Conservation (phyloP, 192 early-diverging fungal genomes). For the Mortierella hygrophila region DNA sequence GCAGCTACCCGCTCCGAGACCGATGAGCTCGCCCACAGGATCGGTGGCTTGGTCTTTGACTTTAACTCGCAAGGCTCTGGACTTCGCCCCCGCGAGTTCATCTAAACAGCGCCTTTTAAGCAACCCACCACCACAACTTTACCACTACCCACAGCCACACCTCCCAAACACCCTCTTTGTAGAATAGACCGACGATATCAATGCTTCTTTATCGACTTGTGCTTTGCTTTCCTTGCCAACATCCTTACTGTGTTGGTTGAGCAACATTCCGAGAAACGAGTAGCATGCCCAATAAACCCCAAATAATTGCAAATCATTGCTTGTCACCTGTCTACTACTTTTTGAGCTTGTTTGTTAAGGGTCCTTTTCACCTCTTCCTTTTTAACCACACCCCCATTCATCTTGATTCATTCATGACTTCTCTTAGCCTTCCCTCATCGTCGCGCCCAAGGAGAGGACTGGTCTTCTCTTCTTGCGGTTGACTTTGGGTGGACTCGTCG, state of each 20-base stretch:
- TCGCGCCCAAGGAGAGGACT: no score
- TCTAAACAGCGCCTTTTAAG: slow-evolving; percentile 35
- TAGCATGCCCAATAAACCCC: neutral
- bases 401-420: no score
- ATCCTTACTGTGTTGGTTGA: neutral
- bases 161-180: neutral
- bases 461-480: no score
- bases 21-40: slow-evolving; percentile 87
- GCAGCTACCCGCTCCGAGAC: slow-evolving; percentile 92
- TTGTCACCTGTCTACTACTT: no score
- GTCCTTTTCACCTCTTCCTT: no score
- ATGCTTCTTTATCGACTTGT: neutral
- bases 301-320: neutral
- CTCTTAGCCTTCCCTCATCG: no score
- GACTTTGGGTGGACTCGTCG: no score
- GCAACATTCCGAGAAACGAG: neutral
- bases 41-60: slow-evolving; percentile 95
- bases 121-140: neutral
- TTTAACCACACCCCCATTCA: no score
- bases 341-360: no score
- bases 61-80: slow-evolving; percentile 90
- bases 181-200: slow-evolving; percentile 12
- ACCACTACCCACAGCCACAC: neutral
- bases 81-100: slow-evolving; percentile 74
- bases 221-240: neutral